Evolutionary conservation across 768 basidiomycete species (phyloP), one percentile per base, ranked within the genome.

Genomic region (Dioszegia hungarica): DNA sequence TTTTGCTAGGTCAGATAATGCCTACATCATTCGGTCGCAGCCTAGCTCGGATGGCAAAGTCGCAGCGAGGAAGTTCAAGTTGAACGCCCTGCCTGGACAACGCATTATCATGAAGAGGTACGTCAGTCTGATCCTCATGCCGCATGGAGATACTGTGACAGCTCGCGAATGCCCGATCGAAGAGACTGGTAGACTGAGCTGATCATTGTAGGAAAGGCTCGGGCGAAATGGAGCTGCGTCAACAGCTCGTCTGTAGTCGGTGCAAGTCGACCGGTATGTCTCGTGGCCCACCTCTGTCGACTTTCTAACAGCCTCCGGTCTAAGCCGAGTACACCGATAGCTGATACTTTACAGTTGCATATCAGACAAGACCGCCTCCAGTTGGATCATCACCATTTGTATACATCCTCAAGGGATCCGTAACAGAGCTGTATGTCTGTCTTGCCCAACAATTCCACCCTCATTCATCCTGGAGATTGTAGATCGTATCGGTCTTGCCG

Each of bases 21-120:
- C 91, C 15, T 85, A 84, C 48, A 86, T 93, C 58, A 80, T 94
- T 60, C 85, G 88, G 48, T 83, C 85, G 28, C 85, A 87, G 73
- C 85, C 87, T 62, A 82, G 76, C 39, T 80, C 80, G 27, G 72
- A 74, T 44, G 76, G 39, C 82, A 84, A 61, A 83, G 87, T 25
- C 79, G 84, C 70, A 3, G 73, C 76, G 79, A 54, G 76, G 24
- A 75, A 90, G 10, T 93, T 92, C 83, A 95, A 94, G 75, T 73
- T 94, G 68, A 94, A 93, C 67, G 89, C 88, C 2, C 79, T 80
- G 17, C 66, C 82, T 29, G 81, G 81, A 28, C 85, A 88, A 11
- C 84, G 88, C 31, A 81, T 90, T 59, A 79, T 92, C 19, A 72
- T 92, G 19, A 86, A 91, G 79, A 83, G 89, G 90, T 89, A 71